Base-by-base conservation (phyloP, 192 early-diverging fungal species). In the Coemansia sp. region DNA sequence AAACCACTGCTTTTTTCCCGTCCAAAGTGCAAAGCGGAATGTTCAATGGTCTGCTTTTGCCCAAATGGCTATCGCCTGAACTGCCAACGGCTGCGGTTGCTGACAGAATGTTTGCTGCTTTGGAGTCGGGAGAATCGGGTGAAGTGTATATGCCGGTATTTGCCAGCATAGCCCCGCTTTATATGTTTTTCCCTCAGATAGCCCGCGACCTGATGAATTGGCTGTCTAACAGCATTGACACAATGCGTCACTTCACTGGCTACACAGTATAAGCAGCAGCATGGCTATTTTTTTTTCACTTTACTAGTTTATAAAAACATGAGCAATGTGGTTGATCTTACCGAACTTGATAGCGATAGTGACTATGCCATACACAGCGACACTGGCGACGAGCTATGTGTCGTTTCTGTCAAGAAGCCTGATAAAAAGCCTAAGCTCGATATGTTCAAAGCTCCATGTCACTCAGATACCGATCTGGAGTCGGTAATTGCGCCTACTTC, bases 21-120 rank as follows among this genome's bases (percentile, higher is more conserved):
- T 90, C 87, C 3, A 78, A 83, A 47, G 78, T 93, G 26, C 69
- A 78, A 19, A 88, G 87, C 5, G 83, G 80, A 20, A 83, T 94
- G 84, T 94, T 94, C 65, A 53, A 63, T n/a, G 89, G 87, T 0
- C 72, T 87, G 0, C 28, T 44, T 12, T 76, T 86, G 44, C 61
- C 63, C 14, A 76, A 80, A 10, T 86, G 80, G 62, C 65, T 91
- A 12, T 87, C 86, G 3, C 90, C 91, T 0, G 41, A 55, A 2
- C 55, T 94, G n/a, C 50, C 66, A 6, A 63, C 86, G 0, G 57
- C 80, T 3, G 53, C 81, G 3, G 86, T 92, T 11, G 82, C 80
- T 10, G 56, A 79, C 13, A 50, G 48, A 2, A 86, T 94, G 26
- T 70, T 88, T 39, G 65, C 57, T 5, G 70, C 81, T 0, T 35